Conservation (phyloP, 1,284 basidiomycete genomes). For the Meira miltonrushii region DNA sequence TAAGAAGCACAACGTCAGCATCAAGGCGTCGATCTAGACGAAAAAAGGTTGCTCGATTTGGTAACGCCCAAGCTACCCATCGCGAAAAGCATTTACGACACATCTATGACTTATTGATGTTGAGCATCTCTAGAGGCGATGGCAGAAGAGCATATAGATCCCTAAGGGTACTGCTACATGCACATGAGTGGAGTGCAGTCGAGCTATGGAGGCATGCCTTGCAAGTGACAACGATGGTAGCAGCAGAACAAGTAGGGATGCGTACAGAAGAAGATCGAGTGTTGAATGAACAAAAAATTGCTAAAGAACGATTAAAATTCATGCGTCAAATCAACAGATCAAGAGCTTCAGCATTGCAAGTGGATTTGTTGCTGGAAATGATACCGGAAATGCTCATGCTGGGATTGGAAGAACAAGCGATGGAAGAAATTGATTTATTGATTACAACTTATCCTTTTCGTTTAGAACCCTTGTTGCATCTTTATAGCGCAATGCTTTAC, state of each 20-base stretch:
- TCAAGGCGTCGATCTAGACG: too few species aligned
- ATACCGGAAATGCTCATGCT: slow-evolving; percentile 6
- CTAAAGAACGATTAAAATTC: neutral
- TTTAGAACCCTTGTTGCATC: slow-evolving; percentile 3
- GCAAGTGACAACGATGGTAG: slow-evolving; percentile 1
- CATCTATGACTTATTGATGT: neutral
- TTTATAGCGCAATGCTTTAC: slow-evolving; percentile 6
- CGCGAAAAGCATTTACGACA: slow-evolving; percentile 1
- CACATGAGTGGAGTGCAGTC: slow-evolving; percentile 3
- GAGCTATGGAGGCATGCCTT: slow-evolving; percentile 8
- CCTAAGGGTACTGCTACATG: slow-evolving; percentile 3
- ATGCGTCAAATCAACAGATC: neutral
- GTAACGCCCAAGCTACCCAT: neutral
- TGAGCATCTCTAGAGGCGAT: neutral
- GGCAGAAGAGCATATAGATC: neutral
- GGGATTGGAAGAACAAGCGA: neutral
- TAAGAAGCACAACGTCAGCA: too few species aligned
- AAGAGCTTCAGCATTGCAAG: neutral
- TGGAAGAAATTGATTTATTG: slow-evolving; percentile 5
- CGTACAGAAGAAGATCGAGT: slow-evolving; percentile 2
- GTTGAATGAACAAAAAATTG: neutral
- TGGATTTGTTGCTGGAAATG: slow-evolving; percentile 6
- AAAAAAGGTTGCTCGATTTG: too few species aligned
- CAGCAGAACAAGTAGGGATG: neutral
- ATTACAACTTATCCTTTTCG: slow-evolving; percentile 2